These are phyloP conservation scores for Penicillium daleae DNA, from an alignment of 495 filamentous ascomycete species.

Conservation along the genomic window DNA sequence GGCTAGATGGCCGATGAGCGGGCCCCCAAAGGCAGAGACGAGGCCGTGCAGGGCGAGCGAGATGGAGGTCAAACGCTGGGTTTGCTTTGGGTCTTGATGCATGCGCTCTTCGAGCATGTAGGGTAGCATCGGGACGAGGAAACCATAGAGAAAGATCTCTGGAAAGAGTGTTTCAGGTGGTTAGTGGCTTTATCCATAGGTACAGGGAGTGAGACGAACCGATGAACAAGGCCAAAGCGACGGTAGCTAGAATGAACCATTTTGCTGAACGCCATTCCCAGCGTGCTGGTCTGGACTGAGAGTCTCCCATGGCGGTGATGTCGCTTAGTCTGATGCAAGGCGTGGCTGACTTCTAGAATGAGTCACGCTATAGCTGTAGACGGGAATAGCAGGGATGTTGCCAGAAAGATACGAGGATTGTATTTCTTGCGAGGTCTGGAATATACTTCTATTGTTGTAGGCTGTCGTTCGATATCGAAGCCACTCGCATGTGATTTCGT, in stretches of 20 bases:
- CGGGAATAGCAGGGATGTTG: not conserved
- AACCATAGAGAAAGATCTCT: constrained; percentile 33
- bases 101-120: constrained; percentile 32
- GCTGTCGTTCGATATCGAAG: not conserved
- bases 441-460: not conserved
- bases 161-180: constrained; percentile 12
- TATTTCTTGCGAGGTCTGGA: not conserved
- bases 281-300: not conserved
- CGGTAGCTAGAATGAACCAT: constrained; percentile 7
- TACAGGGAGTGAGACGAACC: not conserved
- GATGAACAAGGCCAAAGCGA: constrained; percentile 11
- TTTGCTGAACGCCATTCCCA: constrained; percentile 14
- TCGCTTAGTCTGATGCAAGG: not conserved
- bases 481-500: not conserved
- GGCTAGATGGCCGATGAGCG: constrained; percentile 25
- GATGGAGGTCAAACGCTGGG: constrained; percentile 19
- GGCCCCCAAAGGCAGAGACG: constrained; percentile 17
- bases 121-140: constrained; percentile 32
- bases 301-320: not conserved
- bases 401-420: not conserved
- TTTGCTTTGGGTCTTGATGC: constrained; percentile 14
- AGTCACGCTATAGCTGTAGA: not conserved
- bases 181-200: not conserved
- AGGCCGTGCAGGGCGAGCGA: constrained; percentile 24
- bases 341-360: not conserved